Conservation (phyloP, 768 basidiomycete genomes). For the Jaapia argillacea region DNA sequence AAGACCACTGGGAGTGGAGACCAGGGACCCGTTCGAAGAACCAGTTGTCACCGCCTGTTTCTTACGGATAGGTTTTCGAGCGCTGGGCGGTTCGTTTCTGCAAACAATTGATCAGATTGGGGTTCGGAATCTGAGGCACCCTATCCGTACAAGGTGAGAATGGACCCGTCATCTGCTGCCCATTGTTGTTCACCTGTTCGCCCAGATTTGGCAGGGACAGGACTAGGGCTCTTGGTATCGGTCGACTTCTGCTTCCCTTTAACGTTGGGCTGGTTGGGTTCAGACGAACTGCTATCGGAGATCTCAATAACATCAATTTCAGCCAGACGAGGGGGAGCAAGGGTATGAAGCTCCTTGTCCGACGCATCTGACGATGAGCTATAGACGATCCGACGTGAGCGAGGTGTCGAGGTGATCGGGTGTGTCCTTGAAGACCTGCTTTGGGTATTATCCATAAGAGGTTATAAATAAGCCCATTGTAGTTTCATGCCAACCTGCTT, state of each 20-base stretch:
- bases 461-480: background rate
- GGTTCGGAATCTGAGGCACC: conserved; percentile 2
- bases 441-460: background rate
- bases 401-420: too few relatives aligned
- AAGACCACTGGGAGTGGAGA: background rate
- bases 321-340: background rate
- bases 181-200: conserved; percentile 3
- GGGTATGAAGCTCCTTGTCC: too few relatives aligned
- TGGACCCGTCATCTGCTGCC: conserved; percentile 20
- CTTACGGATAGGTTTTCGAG: conserved; percentile 31
- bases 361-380: too few relatives aligned
- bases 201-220: conserved; percentile 1
- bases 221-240: background rate
- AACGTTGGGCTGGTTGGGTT: background rate
- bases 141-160: conserved; percentile 29
- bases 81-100: conserved; percentile 39
- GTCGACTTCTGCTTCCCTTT: background rate
- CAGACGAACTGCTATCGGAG: background rate
- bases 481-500: background rate
- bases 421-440: too few relatives aligned
- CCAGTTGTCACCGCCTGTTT: background rate
- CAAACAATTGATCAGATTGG: background rate
- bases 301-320: conserved; percentile 6
- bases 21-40: background rate
- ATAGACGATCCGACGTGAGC: too few relatives aligned